Percentiles rank a stretch among this genome's conserved stretches.
Conservation (phyloP, 768 basidiomycete genomes). For the Omphalotus guepiniiformis region DNA sequence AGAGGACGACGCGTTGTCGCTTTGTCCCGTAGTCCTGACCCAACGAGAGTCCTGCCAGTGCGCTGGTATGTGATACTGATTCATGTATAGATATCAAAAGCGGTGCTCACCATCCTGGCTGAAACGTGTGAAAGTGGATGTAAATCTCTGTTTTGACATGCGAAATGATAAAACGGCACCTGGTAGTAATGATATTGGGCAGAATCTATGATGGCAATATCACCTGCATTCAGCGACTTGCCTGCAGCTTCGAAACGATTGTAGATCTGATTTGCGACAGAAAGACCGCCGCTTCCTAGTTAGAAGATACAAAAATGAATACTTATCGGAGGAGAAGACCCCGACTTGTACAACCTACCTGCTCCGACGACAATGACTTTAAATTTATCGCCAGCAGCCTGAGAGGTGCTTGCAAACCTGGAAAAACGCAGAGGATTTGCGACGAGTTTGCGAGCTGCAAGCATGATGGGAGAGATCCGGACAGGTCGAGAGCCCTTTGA, state of each 20-base stretch:
- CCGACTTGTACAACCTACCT: conserved; percentile 54
- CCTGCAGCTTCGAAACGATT: conserved; percentile 71
- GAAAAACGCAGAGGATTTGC: conserved; percentile 6
- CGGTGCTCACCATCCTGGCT: conserved; percentile 82
- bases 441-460: conserved; percentile 10
- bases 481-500: not conserved
- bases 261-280: conserved; percentile 85
- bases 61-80: conserved; percentile 3
- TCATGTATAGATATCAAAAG: not conserved
- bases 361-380: conserved; percentile 86
- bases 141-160: not conserved
- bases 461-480: conserved; percentile 7
- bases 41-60: conserved; percentile 79
- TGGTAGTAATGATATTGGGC: conserved; percentile 85
- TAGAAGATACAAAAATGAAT: not conserved
- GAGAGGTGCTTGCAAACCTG: conserved; percentile 27
- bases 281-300: conserved; percentile 80
- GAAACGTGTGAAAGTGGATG: not conserved
- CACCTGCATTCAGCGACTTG: conserved; percentile 61
- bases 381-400: conserved; percentile 48
- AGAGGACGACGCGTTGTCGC: conserved; percentile 63
- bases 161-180: conserved; percentile 31
- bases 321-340: too few species aligned
- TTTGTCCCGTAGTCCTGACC: conserved; percentile 78
- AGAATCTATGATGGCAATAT: conserved; percentile 84